A percentile compares a stretch with the other conserved stretches of the same genome.
Evolutionary conservation across 352 stramenopile species (phyloP).

Genomic region (Blastocystis sp.): DNA sequence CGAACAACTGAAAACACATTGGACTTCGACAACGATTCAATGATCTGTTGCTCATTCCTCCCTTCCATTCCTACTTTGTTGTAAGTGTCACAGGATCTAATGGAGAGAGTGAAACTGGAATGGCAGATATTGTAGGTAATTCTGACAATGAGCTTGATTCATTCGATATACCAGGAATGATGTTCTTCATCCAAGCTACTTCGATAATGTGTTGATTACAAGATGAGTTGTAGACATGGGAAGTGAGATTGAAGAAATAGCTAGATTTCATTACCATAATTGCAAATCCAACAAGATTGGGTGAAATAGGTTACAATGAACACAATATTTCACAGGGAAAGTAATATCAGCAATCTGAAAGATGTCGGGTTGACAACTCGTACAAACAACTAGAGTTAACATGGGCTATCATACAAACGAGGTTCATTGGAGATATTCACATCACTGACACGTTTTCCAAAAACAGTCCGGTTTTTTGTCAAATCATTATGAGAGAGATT

Average conservation of each 20-base stretch:
- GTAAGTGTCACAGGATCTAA: background rate
- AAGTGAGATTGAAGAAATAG: background rate
- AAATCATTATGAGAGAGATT: background rate
- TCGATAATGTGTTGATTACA: background rate
- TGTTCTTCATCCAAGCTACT: background rate
- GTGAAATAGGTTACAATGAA: background rate
- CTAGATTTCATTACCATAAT: background rate
- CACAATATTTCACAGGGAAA: background rate
- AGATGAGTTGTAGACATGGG: background rate
- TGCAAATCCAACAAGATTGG: background rate
- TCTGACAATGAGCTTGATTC: no score
- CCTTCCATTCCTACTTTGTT: background rate
- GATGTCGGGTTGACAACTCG: background rate
- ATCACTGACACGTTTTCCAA: background rate
- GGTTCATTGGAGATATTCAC: background rate
- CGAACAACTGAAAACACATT: background rate
- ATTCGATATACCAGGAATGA: background rate
- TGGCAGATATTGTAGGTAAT: background rate
- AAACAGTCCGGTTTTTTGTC: background rate
- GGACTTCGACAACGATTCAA: conserved; percentile 6
- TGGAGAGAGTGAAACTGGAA: background rate
- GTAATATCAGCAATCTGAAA: background rate
- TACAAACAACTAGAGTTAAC: background rate
- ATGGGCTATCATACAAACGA: background rate
- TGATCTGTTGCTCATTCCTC: background rate